Conservation (phyloP, 2,329 filamentous ascomycete species). For the Xylariaceae sp. region DNA sequence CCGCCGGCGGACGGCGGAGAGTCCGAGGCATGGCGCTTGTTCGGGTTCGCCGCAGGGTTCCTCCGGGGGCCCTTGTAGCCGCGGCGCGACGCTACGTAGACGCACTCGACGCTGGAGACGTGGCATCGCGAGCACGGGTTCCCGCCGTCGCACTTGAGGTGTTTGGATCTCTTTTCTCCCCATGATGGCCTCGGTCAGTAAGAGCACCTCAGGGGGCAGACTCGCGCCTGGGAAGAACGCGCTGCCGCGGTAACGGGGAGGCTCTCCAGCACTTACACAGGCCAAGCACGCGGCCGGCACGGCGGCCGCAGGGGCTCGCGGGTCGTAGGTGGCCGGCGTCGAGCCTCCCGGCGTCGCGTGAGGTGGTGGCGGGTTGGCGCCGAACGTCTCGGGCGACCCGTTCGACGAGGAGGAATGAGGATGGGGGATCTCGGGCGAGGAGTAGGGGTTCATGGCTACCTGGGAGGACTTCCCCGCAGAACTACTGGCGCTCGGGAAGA, state of each 20-base stretch:
- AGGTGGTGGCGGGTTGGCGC: conserved; percentile 1
- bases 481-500: too few species aligned
- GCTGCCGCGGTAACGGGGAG: too few species aligned
- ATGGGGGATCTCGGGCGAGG: not conserved
- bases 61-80: conserved; percentile 65
- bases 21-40: conserved; percentile 44
- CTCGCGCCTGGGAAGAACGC: too few species aligned
- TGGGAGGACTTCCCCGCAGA: too few species aligned
- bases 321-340: conserved; percentile 12
- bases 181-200: too few species aligned
- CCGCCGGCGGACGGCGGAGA: conserved; percentile 34
- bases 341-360: conserved; percentile 8
- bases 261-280: conserved; percentile 46
- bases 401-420: not conserved
- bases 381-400: not conserved
- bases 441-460: not conserved
- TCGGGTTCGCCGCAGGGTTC: conserved; percentile 36
- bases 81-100: conserved; percentile 66
- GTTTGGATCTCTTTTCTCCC: conserved; percentile 52
- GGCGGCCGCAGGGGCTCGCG: conserved; percentile 24
- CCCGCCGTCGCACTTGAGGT: conserved; percentile 68
- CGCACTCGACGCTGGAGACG: conserved; percentile 51
- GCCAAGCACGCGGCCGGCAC: conserved; percentile 47
- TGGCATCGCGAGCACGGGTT: conserved; percentile 64
- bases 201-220: too few species aligned